phyloP scores from a whole-genome alignment of 371 early-diverging fungal genomes.

The Circinella umbellata region DNA sequence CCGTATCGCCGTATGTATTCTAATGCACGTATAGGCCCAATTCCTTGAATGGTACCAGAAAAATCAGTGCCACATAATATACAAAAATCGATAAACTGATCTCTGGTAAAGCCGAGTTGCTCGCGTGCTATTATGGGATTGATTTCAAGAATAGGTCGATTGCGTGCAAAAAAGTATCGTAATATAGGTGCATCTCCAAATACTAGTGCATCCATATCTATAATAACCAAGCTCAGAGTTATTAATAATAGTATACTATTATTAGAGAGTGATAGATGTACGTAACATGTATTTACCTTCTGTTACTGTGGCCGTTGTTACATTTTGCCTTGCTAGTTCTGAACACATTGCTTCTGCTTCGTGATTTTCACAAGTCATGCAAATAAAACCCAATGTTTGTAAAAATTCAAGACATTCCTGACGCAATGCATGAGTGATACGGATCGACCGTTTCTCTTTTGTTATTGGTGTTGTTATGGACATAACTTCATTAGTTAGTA shows the following conservation, averaged over 20 bases:
- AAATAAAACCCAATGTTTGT: conserved; percentile 54
- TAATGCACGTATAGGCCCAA: conserved; percentile 69
- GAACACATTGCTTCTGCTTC: conserved; percentile 80
- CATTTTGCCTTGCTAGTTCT: conserved; percentile 45
- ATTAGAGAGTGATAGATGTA: conserved; percentile 15
- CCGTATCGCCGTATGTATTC: conserved; percentile 59
- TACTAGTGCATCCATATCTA: conserved; percentile 59
- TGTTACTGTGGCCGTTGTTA: conserved; percentile 64
- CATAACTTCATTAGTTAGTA: too few relatives aligned
- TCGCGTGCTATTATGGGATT: conserved; percentile 58
- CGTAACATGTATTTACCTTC: conserved; percentile 69
- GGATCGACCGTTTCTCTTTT: conserved; percentile 54
- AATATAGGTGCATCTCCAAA: conserved; percentile 65
- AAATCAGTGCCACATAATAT: conserved; percentile 87
- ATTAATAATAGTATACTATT: neutral
- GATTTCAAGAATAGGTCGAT: conserved; percentile 50
- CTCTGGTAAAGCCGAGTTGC: conserved; percentile 55
- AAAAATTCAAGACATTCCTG: conserved; percentile 59
- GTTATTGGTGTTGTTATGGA: conserved; percentile 3
- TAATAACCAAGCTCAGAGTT: too few relatives aligned
- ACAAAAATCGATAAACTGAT: conserved; percentile 73
- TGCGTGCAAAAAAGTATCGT: conserved; percentile 50
- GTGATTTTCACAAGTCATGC: conserved; percentile 48
- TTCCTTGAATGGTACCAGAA: conserved; percentile 63
- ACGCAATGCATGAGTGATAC: conserved; percentile 53